Evolutionary conservation across 176 grass and related monocot genomes (phyloP).

Genomic region (Puccinellia tenuiflora): DNA sequence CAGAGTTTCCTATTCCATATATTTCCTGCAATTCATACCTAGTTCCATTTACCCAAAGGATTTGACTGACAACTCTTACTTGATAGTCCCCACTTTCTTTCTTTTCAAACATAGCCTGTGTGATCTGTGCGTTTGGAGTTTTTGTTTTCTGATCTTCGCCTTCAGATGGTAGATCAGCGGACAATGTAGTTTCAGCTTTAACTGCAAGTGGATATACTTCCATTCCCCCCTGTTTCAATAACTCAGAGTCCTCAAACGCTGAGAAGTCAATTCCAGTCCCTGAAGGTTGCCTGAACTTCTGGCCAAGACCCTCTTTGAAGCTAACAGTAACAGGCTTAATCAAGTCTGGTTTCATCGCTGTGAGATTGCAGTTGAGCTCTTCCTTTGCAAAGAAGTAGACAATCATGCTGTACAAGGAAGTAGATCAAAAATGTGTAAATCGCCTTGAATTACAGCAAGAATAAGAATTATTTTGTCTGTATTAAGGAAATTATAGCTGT

Average conservation of each 20-base stretch:
- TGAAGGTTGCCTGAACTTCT: constrained; percentile 90
- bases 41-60: constrained; percentile 82
- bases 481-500: background rate
- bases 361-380: constrained; percentile 65
- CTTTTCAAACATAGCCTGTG: constrained; percentile 91
- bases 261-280: constrained; percentile 89
- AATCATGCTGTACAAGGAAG: constrained; percentile 74
- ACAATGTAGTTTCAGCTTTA: constrained; percentile 80
- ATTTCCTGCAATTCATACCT: constrained; percentile 96
- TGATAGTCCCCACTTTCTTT: constrained; percentile 72
- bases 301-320: constrained; percentile 87
- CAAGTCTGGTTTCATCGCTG: constrained; percentile 52
- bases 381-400: constrained; percentile 96
- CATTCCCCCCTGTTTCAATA: constrained; percentile 53
- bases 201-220: constrained; percentile 84
- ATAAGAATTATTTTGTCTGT: background rate
- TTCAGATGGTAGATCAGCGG: constrained; percentile 29
- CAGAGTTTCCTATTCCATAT: constrained; percentile 93
- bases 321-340: constrained; percentile 70
- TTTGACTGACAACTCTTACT: constrained; percentile 81
- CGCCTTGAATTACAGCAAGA: background rate
- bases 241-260: constrained; percentile 59
- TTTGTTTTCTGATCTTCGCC: constrained; percentile 50
- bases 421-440: constrained; percentile 25
- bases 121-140: constrained; percentile 87